Conservation (phyloP, 306 rosid genomes). For the Medicago lupulina region DNA sequence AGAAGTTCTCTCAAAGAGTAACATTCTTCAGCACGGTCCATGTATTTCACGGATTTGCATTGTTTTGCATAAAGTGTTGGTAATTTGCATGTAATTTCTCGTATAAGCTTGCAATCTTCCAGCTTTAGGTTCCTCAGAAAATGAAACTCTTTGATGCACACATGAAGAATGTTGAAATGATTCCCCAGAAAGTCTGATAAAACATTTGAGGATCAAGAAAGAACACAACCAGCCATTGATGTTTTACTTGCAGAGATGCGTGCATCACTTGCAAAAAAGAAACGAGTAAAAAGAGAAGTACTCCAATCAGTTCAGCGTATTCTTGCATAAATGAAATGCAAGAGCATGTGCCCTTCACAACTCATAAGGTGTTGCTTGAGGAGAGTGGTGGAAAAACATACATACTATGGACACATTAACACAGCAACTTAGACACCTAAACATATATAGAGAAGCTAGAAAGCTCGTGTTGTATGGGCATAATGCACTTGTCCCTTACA, state of each 20-base stretch:
- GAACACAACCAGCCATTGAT: conserved; percentile 55
- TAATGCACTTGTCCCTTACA: conserved; percentile 63
- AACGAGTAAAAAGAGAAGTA: conserved; percentile 59
- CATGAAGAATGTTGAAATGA: no score
- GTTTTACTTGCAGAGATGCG: conserved; percentile 55
- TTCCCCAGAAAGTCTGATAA: conserved; percentile 23
- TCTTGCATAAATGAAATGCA: conserved; percentile 45
- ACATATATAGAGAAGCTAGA: conserved; percentile 62
- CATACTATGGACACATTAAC: conserved; percentile 54
- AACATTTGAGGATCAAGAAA: conserved; percentile 42
- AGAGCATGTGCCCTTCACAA: conserved; percentile 37
- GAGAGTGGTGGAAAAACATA: conserved; percentile 39
- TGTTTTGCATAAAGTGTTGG: no score
- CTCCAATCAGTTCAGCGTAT: conserved; percentile 45
- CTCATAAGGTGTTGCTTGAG: conserved; percentile 57
- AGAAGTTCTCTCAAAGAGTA: no score
- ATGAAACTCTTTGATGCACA: no score
- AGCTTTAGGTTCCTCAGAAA: no score
- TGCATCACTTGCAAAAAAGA: conserved; percentile 64
- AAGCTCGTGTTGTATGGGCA: conserved; percentile 48
- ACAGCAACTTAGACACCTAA: conserved; percentile 57
- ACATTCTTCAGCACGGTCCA: no score
- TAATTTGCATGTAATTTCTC: no score
- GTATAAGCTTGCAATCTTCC: no score
- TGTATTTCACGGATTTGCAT: no score